Conservation (phyloP, 192 early-diverging fungal genomes). For the Linnemannia zychae region DNA sequence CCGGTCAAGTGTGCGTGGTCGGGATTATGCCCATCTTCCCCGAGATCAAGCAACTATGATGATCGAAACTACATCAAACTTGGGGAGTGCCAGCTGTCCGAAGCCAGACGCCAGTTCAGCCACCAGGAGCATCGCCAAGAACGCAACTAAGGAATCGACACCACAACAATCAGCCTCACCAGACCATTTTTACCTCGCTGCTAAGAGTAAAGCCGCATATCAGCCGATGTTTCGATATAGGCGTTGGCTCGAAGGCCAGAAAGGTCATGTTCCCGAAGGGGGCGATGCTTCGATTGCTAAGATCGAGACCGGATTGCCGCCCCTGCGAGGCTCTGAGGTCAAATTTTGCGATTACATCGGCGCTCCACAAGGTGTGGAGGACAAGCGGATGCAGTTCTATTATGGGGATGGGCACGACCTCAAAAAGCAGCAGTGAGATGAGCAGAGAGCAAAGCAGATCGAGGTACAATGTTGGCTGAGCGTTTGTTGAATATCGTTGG, state of each 20-base stretch:
- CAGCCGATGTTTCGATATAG: constrained; percentile 16
- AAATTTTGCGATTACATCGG: neutral
- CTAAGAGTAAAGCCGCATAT: constrained; percentile 19
- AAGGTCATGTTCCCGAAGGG: neutral
- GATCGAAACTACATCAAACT: too few species aligned
- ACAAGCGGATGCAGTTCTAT: constrained; percentile 10
- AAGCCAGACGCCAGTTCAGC: too few species aligned
- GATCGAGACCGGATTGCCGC: constrained; percentile 9
- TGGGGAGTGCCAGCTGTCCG: too few species aligned
- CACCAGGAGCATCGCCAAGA: too few species aligned
- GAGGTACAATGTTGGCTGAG: too few species aligned
- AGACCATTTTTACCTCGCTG: constrained; percentile 16
- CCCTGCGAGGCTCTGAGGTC: constrained; percentile 5
- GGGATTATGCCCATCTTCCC: constrained; percentile 16
- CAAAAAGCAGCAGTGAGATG: constrained; percentile 20
- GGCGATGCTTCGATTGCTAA: too few species aligned
- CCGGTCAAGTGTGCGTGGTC: constrained; percentile 18
- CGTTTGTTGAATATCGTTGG: constrained; percentile 16
- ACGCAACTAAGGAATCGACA: too few species aligned
- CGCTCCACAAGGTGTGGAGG: neutral
- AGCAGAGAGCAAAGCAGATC: constrained; percentile 4
- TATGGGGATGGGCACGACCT: constrained; percentile 12
- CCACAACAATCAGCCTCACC: too few species aligned
- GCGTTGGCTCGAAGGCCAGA: constrained; percentile 27
- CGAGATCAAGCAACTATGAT: too few species aligned